Evolutionary conservation across 2,329 filamentous ascomycete genomes (phyloP).

Genomic region (Blastomyces percursus): DNA sequence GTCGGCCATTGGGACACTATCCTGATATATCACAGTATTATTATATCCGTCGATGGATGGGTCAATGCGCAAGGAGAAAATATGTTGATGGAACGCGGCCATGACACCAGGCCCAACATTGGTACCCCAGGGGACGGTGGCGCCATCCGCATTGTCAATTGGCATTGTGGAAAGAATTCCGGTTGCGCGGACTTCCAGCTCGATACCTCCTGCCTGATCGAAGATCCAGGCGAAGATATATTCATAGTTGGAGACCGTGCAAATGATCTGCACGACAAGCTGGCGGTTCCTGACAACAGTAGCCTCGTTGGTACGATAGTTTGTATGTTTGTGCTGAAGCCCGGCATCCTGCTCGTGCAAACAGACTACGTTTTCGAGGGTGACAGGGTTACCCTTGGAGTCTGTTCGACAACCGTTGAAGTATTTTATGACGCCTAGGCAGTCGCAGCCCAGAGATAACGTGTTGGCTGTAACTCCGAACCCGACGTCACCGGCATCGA

Average conservation of each 20-base stretch:
- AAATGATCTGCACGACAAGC: slow-evolving; percentile 58
- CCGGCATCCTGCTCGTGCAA: slow-evolving; percentile 61
- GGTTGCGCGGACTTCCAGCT: slow-evolving; percentile 58
- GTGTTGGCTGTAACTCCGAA: slow-evolving; percentile 59
- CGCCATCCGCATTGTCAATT: slow-evolving; percentile 48
- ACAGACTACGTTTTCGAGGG: slow-evolving; percentile 57
- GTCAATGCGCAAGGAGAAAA: slow-evolving; percentile 57
- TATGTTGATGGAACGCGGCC: slow-evolving; percentile 63
- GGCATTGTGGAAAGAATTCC: slow-evolving; percentile 58
- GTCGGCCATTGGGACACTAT: slow-evolving; percentile 51
- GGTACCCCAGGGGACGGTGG: slow-evolving; percentile 55
- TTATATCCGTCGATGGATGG: slow-evolving; percentile 49
- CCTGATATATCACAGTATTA: slow-evolving; percentile 47
- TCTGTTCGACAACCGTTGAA: slow-evolving; percentile 45
- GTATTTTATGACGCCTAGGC: slow-evolving; percentile 59
- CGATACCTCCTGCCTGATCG: slow-evolving; percentile 57
- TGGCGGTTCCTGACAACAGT: slow-evolving; percentile 54
- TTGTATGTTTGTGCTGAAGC: slow-evolving; percentile 61
- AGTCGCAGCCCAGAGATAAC: slow-evolving; percentile 59
- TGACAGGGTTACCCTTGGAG: slow-evolving; percentile 48
- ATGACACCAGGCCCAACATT: slow-evolving; percentile 60
- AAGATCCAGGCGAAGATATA: slow-evolving; percentile 63
- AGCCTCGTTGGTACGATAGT: slow-evolving; percentile 55
- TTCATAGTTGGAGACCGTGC: slow-evolving; percentile 62
- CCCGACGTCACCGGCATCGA: slow-evolving; percentile 57